phyloP scores from a whole-genome alignment of 257 asterid genomes.

The Petrea volubilis region DNA sequence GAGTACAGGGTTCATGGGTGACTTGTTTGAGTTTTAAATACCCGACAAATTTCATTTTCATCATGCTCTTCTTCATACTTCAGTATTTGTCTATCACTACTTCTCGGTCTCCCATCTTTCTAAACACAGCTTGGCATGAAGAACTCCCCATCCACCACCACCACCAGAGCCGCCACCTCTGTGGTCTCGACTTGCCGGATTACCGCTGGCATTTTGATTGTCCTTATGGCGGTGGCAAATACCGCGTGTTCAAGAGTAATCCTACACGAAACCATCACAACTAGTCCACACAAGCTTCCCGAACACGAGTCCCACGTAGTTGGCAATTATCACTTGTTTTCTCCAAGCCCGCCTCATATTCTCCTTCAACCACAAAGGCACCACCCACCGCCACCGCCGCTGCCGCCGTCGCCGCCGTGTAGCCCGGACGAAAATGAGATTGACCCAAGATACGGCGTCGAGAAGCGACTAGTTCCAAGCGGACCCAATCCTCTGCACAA shows the following conservation, averaged over 20 bases:
- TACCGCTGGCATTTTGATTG: background rate
- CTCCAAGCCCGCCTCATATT: background rate
- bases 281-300: background rate
- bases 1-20: conserved; percentile 29
- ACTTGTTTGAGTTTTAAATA: conserved; percentile 28
- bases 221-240: conserved; percentile 17
- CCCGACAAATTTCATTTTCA: conserved; percentile 15
- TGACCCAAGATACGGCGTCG: conserved; percentile 29
- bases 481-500: conserved; percentile 51
- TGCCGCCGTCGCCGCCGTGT: conserved; percentile 5
- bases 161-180: background rate
- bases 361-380: background rate
- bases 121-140: conserved; percentile 26
- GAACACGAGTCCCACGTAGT: background rate
- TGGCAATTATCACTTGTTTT: background rate
- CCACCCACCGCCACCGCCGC: background rate
- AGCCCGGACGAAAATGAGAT: conserved; percentile 6
- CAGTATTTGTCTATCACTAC: background rate
- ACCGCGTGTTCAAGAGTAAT: background rate
- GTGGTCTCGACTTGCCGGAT: background rate
- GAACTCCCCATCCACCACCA: conserved; percentile 18
- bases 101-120: background rate
- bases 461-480: conserved; percentile 37
- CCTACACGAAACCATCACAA: background rate
- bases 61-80: conserved; percentile 17